Conservation (phyloP, 352 stramenopile species). For the Globisporangium perplexum region DNA sequence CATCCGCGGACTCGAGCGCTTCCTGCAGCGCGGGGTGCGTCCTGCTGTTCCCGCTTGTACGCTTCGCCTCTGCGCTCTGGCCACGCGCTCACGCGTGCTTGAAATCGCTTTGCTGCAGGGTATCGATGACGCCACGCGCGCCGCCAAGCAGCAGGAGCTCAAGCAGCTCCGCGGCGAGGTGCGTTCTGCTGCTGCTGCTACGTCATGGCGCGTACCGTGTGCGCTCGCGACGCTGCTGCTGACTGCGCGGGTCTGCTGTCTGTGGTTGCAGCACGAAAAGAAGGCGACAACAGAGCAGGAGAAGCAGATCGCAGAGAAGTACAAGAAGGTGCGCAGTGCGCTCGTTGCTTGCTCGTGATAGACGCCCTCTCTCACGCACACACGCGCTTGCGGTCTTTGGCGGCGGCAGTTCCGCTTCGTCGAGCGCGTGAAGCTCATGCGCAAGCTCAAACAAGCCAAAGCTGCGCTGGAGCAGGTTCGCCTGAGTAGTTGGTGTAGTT, state of each 20-base stretch:
- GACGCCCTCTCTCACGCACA: no score
- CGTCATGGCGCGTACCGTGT: neutral
- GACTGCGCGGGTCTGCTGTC: neutral
- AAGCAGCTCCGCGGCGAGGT: slow-evolving; percentile 44
- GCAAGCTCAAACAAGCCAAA: slow-evolving; percentile 64
- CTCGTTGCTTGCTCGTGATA: neutral
- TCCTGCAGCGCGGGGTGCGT: slow-evolving; percentile 61
- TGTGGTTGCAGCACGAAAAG: slow-evolving; percentile 22
- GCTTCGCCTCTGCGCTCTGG: neutral
- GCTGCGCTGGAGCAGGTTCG: slow-evolving; percentile 38
- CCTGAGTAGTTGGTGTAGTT: no score
- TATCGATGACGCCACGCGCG: slow-evolving; percentile 32
- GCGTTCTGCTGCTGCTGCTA: neutral
- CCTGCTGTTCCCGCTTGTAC: neutral
- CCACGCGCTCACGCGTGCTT: neutral
- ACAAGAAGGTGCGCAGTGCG: slow-evolving; percentile 53
- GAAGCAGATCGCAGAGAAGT: slow-evolving; percentile 75
- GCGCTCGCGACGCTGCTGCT: neutral
- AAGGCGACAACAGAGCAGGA: slow-evolving; percentile 46
- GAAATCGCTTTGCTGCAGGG: slow-evolving; percentile 14
- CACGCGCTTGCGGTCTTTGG: neutral
- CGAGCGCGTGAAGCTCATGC: slow-evolving; percentile 81
- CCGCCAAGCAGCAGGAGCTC: slow-evolving; percentile 45
- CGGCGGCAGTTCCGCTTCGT: slow-evolving; percentile 63
- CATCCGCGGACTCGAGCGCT: slow-evolving; percentile 73